Conservation (phyloP, 495 filamentous ascomycete genomes). For the Viridothelium virens region DNA sequence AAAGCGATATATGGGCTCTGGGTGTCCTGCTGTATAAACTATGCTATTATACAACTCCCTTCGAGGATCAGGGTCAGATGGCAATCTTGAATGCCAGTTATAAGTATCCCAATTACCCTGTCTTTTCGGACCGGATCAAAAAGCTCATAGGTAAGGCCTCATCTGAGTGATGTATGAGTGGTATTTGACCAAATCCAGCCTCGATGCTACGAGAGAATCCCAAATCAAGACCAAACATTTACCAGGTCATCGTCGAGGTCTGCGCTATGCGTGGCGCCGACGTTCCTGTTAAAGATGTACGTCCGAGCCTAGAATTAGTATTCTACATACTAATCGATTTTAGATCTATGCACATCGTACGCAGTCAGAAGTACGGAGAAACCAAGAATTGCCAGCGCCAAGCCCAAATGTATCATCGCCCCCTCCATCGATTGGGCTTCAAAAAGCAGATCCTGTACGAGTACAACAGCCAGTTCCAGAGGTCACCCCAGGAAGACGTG, state of each 20-base stretch:
- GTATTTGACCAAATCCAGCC: slow-evolving; percentile 41
- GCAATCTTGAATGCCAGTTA: slow-evolving; percentile 96
- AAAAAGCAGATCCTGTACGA: slow-evolving; percentile 50
- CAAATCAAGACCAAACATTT: slow-evolving; percentile 80
- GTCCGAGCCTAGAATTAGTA: slow-evolving; percentile 28
- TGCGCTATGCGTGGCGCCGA: slow-evolving; percentile 84
- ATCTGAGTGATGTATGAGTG: background rate
- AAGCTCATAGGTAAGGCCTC: slow-evolving; percentile 70
- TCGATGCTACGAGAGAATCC: slow-evolving; percentile 87
- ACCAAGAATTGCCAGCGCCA: slow-evolving; percentile 54
- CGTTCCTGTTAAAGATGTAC: slow-evolving; percentile 84
- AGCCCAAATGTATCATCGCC: slow-evolving; percentile 46
- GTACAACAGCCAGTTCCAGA: slow-evolving; percentile 73
- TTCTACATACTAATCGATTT: slow-evolving; percentile 23
- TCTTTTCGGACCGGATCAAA: slow-evolving; percentile 85
- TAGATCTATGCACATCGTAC: slow-evolving; percentile 78
- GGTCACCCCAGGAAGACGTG: slow-evolving; percentile 88
- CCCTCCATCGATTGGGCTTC: slow-evolving; percentile 53
- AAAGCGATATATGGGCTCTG: slow-evolving; percentile 97
- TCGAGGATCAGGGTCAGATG: slow-evolving; percentile 94
- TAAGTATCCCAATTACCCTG: slow-evolving; percentile 80
- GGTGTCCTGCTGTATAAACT: slow-evolving; percentile 95
- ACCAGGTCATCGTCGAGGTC: slow-evolving; percentile 77
- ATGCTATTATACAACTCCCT: slow-evolving; percentile 98
- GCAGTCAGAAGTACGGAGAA: slow-evolving; percentile 52